Evolutionary conservation across 2,329 filamentous ascomycete species (phyloP).

Genomic region (Xylariales sp.): DNA sequence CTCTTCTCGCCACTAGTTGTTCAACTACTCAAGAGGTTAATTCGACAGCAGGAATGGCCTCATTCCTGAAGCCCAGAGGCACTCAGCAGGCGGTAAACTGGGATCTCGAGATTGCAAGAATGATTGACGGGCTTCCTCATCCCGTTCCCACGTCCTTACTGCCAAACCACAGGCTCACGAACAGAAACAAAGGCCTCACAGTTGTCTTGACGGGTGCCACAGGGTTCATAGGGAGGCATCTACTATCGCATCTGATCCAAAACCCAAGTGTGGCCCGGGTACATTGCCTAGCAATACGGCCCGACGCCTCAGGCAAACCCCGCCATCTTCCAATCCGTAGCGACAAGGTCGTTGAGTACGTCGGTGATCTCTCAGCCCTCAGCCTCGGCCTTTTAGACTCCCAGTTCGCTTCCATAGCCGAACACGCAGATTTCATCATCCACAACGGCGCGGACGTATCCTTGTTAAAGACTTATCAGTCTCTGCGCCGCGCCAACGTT

Average conservation of each 20-base stretch:
- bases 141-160: neutral
- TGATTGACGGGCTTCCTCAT: constrained; percentile 6
- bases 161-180: neutral
- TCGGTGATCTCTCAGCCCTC: constrained; percentile 4
- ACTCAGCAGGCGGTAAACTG: constrained; percentile 1
- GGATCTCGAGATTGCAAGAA: constrained; percentile 9
- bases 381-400: constrained; percentile 11
- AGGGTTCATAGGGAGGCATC: constrained; percentile 23
- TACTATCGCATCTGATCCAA: constrained; percentile 16
- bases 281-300: constrained; percentile 15
- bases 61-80: neutral
- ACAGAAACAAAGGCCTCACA: neutral
- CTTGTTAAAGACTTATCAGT: constrained; percentile 53
- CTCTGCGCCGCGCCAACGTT: constrained; percentile 52
- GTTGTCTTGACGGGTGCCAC: constrained; percentile 31
- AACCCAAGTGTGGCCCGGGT: neutral
- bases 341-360: constrained; percentile 18
- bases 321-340: neutral
- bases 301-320: neutral
- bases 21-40: no score
- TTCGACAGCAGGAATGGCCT: no score
- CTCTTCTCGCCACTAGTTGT: neutral
- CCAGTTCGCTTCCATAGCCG: neutral
- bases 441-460: constrained; percentile 61
- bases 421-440: constrained; percentile 59